phyloP scores from a whole-genome alignment of 306 rosid genomes.

The Ormosia emarginata region DNA sequence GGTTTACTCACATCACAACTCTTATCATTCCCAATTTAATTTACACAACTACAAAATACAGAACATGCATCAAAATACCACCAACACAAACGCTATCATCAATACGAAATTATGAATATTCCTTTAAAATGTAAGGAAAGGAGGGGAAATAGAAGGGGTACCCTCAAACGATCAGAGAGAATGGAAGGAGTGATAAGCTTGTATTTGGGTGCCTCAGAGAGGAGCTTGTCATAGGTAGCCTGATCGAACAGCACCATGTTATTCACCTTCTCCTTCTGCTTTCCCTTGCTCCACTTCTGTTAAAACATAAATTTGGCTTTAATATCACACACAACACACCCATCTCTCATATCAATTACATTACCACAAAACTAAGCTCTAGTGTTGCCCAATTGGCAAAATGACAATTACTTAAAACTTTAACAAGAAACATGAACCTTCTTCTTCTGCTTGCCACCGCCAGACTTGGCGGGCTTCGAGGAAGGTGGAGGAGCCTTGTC shows the following conservation, averaged over 20 bases:
- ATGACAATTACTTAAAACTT: background rate
- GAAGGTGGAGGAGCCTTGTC: slow-evolving; percentile 76
- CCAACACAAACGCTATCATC: background rate
- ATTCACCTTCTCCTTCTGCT: slow-evolving; percentile 86
- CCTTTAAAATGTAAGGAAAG: background rate
- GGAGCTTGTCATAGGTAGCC: slow-evolving; percentile 63
- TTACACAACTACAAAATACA: background rate
- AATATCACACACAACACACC: background rate
- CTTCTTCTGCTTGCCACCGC: slow-evolving; percentile 85
- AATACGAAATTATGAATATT: background rate
- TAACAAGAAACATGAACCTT: slow-evolving; percentile 34
- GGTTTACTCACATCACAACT: background rate
- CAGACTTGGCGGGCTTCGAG: slow-evolving; percentile 71
- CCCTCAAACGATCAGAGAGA: slow-evolving; percentile 74
- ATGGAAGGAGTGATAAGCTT: slow-evolving; percentile 76
- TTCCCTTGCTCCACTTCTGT: slow-evolving; percentile 87
- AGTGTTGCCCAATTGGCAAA: background rate
- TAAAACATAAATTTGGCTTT: background rate
- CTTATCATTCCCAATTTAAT: background rate
- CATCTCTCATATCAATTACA: background rate
- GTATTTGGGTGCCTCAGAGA: slow-evolving; percentile 69
- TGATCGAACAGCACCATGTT: slow-evolving; percentile 74
- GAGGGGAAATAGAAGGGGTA: background rate
- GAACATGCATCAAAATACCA: background rate
- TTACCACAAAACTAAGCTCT: background rate